These are phyloP conservation scores for Pyrenophora seminiperda DNA, from an alignment of 2,329 filamentous ascomycete species.

Conservation along the genomic window DNA sequence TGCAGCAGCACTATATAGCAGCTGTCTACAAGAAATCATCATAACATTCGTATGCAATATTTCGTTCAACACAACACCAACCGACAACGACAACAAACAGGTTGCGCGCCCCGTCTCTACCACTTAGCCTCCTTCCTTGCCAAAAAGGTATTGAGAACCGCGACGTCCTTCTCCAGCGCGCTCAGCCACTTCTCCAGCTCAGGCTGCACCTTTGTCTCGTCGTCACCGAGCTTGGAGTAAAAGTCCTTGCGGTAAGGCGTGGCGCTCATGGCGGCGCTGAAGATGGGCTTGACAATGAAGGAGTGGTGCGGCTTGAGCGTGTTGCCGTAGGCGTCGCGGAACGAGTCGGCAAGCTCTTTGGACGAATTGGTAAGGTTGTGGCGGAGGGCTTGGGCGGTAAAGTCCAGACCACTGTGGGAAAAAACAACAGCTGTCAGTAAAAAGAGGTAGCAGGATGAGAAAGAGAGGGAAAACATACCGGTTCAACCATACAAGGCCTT, in stretches of 20 bases:
- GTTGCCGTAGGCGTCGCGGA: constrained; percentile 80
- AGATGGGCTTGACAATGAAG: constrained; percentile 88
- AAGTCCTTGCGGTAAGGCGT: constrained; percentile 94
- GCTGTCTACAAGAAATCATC: background rate
- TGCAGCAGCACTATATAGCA: background rate
- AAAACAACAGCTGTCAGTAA: constrained; percentile 13
- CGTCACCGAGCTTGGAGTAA: constrained; percentile 80
- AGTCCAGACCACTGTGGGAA: constrained; percentile 79
- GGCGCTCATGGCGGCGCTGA: constrained; percentile 89
- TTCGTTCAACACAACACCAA: no score
- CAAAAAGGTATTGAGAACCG: constrained; percentile 70
- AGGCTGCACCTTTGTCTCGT: constrained; percentile 64
- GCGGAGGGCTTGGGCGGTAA: constrained; percentile 83
- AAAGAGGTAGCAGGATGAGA: background rate
- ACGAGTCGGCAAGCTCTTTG: constrained; percentile 83
- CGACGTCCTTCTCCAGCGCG: constrained; percentile 77
- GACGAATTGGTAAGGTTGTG: constrained; percentile 70
- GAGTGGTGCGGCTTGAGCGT: constrained; percentile 93
- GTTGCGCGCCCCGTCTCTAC: no score
- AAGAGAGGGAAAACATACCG: constrained; percentile 63
- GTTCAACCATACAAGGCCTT: constrained; percentile 88
- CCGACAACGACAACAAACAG: no score
- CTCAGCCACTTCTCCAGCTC: constrained; percentile 74
- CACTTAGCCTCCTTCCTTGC: constrained; percentile 43
- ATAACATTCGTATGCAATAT: constrained; percentile 1